Conservation (phyloP, 768 basidiomycete species). For the Imleria badia region DNA sequence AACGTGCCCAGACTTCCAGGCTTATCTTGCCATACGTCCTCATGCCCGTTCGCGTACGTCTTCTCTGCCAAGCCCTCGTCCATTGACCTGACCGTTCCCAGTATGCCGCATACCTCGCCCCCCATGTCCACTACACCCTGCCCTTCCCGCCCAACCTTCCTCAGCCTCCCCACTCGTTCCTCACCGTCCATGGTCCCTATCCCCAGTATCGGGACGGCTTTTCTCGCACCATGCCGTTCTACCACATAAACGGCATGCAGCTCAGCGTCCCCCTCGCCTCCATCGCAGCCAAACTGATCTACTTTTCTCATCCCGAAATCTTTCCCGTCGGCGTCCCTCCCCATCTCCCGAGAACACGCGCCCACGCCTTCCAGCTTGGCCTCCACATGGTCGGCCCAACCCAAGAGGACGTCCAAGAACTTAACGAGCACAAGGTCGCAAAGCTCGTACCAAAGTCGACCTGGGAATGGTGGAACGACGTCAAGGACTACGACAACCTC, state of each 20-base stretch:
- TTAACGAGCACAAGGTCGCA: slow-evolving; percentile 47
- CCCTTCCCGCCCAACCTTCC: slow-evolving; percentile 38
- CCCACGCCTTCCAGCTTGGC: slow-evolving; percentile 27
- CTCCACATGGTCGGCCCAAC: slow-evolving; percentile 42
- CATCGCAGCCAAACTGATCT: slow-evolving; percentile 61
- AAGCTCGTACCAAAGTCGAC: slow-evolving; percentile 20
- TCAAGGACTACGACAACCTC: slow-evolving; percentile 20
- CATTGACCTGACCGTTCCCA: slow-evolving; percentile 23
- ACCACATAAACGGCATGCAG: slow-evolving; percentile 30
- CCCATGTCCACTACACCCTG: slow-evolving; percentile 58
- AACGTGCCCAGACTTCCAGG: slow-evolving; percentile 30
- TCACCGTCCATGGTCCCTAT: slow-evolving; percentile 45
- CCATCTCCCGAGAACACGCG: slow-evolving; percentile 33
- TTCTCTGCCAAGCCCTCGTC: neutral
- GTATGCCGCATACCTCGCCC: slow-evolving; percentile 60
- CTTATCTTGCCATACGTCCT: slow-evolving; percentile 47
- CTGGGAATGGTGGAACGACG: slow-evolving; percentile 25
- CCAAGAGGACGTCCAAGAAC: slow-evolving; percentile 57
- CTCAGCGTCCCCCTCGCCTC: slow-evolving; percentile 46
- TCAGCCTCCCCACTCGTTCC: slow-evolving; percentile 28
- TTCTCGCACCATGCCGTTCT: slow-evolving; percentile 31
- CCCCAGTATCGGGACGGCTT: slow-evolving; percentile 43
- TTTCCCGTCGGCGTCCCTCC: slow-evolving; percentile 44
- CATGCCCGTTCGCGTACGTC: slow-evolving; percentile 47
- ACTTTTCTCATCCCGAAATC: slow-evolving; percentile 56